Conservation (phyloP, 2,329 filamentous ascomycete genomes). For the Talaromyces sp. region DNA sequence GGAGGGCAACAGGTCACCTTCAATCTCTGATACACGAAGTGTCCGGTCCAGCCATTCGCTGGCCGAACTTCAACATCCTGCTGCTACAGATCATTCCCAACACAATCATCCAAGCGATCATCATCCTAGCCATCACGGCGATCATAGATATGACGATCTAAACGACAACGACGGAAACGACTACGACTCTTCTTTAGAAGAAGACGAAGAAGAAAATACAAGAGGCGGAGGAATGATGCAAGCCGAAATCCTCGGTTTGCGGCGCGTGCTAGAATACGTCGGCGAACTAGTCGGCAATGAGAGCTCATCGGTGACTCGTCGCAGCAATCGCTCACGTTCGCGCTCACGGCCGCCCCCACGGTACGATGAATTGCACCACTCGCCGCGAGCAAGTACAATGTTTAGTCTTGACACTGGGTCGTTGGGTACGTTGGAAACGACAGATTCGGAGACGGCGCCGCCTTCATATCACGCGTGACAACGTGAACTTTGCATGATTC, state of each 20-base stretch:
- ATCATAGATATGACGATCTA: background rate
- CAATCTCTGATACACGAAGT: conserved; percentile 12
- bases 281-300: conserved; percentile 40
- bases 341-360: conserved; percentile 3
- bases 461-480: conserved; percentile 14
- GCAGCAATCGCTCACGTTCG: conserved; percentile 11
- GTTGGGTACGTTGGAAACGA: conserved; percentile 21
- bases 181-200: background rate
- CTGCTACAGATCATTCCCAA: background rate
- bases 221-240: conserved; percentile 42
- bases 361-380: conserved; percentile 12
- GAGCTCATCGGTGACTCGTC: conserved; percentile 12
- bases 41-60: conserved; percentile 30
- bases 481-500: background rate
- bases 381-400: conserved; percentile 21
- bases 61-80: conserved; percentile 40
- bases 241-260: conserved; percentile 46
- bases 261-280: conserved; percentile 49
- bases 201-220: conserved; percentile 15
- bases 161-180: background rate
- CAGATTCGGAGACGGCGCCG: conserved; percentile 15
- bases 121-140: conserved; percentile 28
- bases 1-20: conserved; percentile 17
- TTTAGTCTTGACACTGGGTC: conserved; percentile 23
- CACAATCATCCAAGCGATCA: conserved; percentile 35